Evolutionary conservation across 768 basidiomycete genomes (phyloP).

Genomic region (Boletus reticulatus): DNA sequence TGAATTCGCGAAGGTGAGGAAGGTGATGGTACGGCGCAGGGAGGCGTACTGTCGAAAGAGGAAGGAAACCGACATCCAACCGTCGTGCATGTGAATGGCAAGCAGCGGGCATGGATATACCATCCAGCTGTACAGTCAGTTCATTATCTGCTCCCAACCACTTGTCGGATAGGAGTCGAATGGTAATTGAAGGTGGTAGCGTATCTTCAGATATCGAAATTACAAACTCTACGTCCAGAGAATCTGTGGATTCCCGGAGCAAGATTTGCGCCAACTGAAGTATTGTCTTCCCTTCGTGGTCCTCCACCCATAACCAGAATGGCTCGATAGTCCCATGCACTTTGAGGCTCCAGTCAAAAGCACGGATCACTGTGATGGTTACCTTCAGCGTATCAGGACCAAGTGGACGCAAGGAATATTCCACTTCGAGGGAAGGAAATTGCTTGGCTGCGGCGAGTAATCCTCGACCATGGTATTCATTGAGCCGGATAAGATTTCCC

Average conservation of each 20-base stretch:
- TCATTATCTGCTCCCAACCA: constrained; percentile 94
- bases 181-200: constrained; percentile 62
- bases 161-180: constrained; percentile 82
- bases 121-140: constrained; percentile 56
- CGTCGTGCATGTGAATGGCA: constrained; percentile 58
- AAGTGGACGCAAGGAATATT: constrained; percentile 74
- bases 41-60: constrained; percentile 48
- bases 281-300: constrained; percentile 75
- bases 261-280: constrained; percentile 74
- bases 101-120: constrained; percentile 70
- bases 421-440: constrained; percentile 73
- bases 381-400: constrained; percentile 82
- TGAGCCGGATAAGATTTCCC: constrained; percentile 81
- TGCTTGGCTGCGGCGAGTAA: constrained; percentile 77
- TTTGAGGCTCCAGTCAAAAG: constrained; percentile 79
- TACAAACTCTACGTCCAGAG: constrained; percentile 70
- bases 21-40: constrained; percentile 44
- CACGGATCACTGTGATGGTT: constrained; percentile 54
- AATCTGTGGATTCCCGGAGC: constrained; percentile 63
- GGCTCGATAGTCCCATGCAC: constrained; percentile 76
- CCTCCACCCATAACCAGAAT: constrained; percentile 97
- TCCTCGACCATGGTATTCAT: constrained; percentile 79
- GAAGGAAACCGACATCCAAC: constrained; percentile 74
- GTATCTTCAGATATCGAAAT: constrained; percentile 65
- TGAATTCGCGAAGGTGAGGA: constrained; percentile 55